Evolutionary conservation across 768 basidiomycete species (phyloP).

Genomic region (Coprinopsis strossmayeri): DNA sequence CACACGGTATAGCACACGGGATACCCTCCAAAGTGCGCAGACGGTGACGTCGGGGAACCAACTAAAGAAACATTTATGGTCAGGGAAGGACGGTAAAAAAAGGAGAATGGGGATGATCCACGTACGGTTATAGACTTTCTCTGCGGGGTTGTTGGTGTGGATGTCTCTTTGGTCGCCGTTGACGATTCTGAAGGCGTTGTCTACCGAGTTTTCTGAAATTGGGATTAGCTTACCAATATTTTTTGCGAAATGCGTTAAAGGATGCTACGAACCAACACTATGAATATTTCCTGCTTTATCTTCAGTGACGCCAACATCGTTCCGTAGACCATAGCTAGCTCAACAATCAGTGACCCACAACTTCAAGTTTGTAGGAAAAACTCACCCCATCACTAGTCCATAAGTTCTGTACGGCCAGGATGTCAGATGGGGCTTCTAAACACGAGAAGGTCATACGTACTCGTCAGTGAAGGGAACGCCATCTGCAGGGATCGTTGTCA

Average conservation of each 20-base stretch:
- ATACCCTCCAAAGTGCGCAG: constrained; percentile 1
- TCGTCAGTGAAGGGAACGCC: constrained; percentile 1
- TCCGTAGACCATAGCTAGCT: constrained; percentile 5
- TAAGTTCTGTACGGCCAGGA: neutral
- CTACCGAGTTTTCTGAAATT: constrained; percentile 6
- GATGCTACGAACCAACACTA: constrained; percentile 5
- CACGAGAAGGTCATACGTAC: neutral
- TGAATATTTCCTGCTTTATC: constrained; percentile 6
- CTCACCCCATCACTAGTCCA: constrained; percentile 8
- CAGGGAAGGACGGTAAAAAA: neutral
- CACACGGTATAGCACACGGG: constrained; percentile 7
- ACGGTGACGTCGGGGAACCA: neutral
- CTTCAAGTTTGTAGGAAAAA: neutral
- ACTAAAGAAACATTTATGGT: neutral
- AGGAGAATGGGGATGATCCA: neutral
- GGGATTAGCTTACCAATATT: neutral
- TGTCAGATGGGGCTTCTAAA: too few relatives aligned
- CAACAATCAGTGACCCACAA: too few relatives aligned
- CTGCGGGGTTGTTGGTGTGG: constrained; percentile 7
- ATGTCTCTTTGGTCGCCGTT: constrained; percentile 6
- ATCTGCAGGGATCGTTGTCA: neutral
- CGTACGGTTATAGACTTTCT: constrained; percentile 7
- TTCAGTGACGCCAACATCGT: constrained; percentile 9
- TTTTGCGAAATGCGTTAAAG: neutral
- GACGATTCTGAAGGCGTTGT: constrained; percentile 3